These are phyloP conservation scores for Scedosporium aurantiacum DNA, from an alignment of 2,329 filamentous ascomycete species.

Conservation along the genomic window DNA sequence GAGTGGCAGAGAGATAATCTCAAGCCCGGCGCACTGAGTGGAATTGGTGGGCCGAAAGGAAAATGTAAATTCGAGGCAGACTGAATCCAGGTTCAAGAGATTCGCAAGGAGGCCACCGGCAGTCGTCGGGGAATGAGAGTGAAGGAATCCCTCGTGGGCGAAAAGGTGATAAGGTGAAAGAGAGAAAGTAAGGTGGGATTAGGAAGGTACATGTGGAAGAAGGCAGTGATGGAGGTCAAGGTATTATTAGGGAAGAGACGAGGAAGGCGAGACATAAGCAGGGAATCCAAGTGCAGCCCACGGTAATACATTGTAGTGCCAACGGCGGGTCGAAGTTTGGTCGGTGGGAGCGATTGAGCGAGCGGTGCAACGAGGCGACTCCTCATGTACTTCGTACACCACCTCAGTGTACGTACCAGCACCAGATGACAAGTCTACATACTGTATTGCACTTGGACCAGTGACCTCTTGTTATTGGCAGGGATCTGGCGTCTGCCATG, in stretches of 20 bases:
- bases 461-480: background rate
- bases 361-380: background rate
- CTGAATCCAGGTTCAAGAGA: background rate
- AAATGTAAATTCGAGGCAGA: background rate
- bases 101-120: background rate
- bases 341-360: background rate
- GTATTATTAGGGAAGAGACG: background rate
- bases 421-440: background rate
- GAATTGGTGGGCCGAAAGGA: background rate
- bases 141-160: background rate
- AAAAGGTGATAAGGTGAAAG: background rate
- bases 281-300: background rate
- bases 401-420: no score
- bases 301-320: background rate
- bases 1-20: background rate
- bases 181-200: background rate
- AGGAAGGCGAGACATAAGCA: background rate
- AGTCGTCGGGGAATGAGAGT: background rate
- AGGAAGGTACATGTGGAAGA: background rate
- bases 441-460: background rate
- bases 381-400: no score
- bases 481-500: background rate
- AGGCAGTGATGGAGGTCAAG: background rate
- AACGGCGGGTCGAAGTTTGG: background rate
- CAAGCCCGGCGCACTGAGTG: background rate